These are phyloP conservation scores for Oryza rufipogon DNA, from an alignment of 176 grass and related monocot genomes.

Conservation along the genomic window DNA sequence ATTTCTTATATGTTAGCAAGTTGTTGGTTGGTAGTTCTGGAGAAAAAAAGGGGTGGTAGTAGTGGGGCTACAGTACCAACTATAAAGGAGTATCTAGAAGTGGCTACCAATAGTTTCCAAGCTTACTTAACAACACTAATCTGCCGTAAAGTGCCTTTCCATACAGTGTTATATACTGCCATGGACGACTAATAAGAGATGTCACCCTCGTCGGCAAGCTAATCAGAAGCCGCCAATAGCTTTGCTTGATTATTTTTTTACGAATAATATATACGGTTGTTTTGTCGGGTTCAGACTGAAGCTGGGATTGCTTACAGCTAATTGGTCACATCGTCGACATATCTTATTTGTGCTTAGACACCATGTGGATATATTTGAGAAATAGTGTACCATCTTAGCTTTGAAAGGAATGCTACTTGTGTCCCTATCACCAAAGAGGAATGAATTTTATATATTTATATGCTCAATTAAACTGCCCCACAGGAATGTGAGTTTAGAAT, in stretches of 20 bases:
- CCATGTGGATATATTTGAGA: constrained; percentile 19
- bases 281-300: constrained; percentile 11
- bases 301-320: constrained; percentile 17
- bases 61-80: background rate
- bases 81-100: constrained; percentile 15
- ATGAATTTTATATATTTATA: background rate
- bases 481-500: background rate
- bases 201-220: background rate
- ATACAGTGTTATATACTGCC: background rate
- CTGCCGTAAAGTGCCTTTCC: constrained; percentile 26
- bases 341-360: constrained; percentile 31
- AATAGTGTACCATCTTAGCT: constrained; percentile 14
- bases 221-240: background rate
- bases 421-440: constrained; percentile 37
- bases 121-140: background rate
- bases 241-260: background rate
- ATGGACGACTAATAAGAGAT: constrained; percentile 4
- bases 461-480: background rate
- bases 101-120: constrained; percentile 7
- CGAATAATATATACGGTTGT: constrained; percentile 22
- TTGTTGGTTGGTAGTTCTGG: background rate
- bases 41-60: background rate
- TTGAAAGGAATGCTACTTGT: constrained; percentile 31
- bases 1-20: no score
- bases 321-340: constrained; percentile 30